Evolutionary conservation across 176 grass and related monocot species (phyloP), one percentile per base, ranked within the genome.

Genomic region (Juncus effusus): DNA sequence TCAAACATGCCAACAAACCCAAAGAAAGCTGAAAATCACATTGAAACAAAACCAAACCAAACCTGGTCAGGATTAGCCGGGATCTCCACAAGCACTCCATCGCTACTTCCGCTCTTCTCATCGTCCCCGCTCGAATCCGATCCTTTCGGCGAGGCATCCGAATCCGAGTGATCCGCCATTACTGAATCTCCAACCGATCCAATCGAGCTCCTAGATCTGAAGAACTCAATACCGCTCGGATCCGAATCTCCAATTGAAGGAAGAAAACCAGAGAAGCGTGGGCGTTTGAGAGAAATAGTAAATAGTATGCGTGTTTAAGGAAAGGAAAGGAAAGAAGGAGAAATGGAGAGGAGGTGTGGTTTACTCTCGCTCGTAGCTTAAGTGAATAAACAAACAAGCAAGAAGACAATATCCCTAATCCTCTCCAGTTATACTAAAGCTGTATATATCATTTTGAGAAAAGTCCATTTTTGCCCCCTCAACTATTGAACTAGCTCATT

Each of bases 61-160:
- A 79, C 66, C 60, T 44, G 14, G 56, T 59, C 62, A 63, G 83
- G 79, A 70, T 85, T 86, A 9, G 84, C 78, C 36, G 93, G 88
- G 63, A 97, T 88, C 67, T 97, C 88, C 40, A 97, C 94, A 41
- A 97, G 88, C 65, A 97, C 94, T 36, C 94, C 94, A 42, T 97
- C 94, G 78, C 94, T 97, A 81, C 88, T 97, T 49, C 84, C 82
- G 42, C 88, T 80, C 67, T 41, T 61, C 42, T 77, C 59, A 12
- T 72, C 57, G 45, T 80, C 59, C 42, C 74, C 62, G 11, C 77
- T 81, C 3, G 78, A 79, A 36, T 77, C 81, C 5, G 87, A 57
- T 1, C 85, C 84, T 63, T 92, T 92, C 3, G 88, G 88, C 38
- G 87, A 86, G 67, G 93, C 83, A 50, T 92, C 88, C 37, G 80